Evolutionary conservation across 2,329 filamentous ascomycete genomes (phyloP).

Genomic region (Elsinoe batatas): DNA sequence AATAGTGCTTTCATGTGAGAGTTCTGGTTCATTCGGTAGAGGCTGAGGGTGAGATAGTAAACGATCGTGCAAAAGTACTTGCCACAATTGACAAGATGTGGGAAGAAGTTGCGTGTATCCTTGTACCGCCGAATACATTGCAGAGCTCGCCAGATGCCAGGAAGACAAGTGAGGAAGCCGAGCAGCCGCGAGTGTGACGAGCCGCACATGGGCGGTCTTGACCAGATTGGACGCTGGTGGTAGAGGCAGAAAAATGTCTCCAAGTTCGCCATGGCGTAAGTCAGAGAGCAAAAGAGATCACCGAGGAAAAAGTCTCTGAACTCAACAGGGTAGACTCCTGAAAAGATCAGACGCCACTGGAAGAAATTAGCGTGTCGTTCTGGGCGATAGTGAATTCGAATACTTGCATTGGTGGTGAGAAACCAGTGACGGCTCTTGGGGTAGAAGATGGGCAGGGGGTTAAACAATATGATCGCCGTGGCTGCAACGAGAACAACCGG

Average conservation of each 20-base stretch:
- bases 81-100: slow-evolving; percentile 82
- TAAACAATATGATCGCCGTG: slow-evolving; percentile 57
- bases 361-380: slow-evolving; percentile 22
- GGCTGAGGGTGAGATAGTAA: slow-evolving; percentile 65
- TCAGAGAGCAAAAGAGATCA: slow-evolving; percentile 94
- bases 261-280: slow-evolving; percentile 81
- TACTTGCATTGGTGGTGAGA: slow-evolving; percentile 71
- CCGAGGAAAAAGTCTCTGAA: slow-evolving; percentile 96
- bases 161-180: slow-evolving; percentile 75
- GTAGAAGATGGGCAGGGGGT: slow-evolving; percentile 62
- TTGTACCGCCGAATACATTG: slow-evolving; percentile 85
- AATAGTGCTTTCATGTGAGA: slow-evolving; percentile 58
- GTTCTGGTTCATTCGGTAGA: slow-evolving; percentile 64
- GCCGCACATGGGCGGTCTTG: slow-evolving; percentile 66
- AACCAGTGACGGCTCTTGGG: slow-evolving; percentile 76
- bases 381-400: background rate
- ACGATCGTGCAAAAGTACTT: slow-evolving; percentile 84
- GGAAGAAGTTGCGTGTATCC: slow-evolving; percentile 80
- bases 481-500: slow-evolving; percentile 69
- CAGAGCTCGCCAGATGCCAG: slow-evolving; percentile 79
- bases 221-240: slow-evolving; percentile 55
- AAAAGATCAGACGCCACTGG: slow-evolving; percentile 74
- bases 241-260: slow-evolving; percentile 94
- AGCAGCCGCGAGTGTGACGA: slow-evolving; percentile 73
- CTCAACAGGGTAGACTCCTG: slow-evolving; percentile 84